Percentiles rank a stretch among this genome's conserved stretches.
These are phyloP conservation scores for Sanghuangporus weigelae DNA, from an alignment of 1,284 basidiomycete species.

Conservation along the genomic window DNA sequence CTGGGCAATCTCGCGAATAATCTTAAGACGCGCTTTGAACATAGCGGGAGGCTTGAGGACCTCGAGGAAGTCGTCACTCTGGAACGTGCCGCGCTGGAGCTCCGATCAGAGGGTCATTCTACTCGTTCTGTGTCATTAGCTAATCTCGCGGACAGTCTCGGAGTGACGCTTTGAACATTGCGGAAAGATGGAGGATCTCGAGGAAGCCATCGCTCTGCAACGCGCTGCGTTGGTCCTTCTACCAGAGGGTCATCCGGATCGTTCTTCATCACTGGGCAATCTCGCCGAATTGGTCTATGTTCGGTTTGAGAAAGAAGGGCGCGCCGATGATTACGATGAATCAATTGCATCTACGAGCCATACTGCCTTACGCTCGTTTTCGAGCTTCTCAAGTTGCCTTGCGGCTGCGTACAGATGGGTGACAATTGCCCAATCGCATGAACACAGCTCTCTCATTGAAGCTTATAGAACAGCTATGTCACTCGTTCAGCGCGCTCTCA, in stretches of 20 bases:
- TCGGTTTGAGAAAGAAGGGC: conserved; percentile 20
- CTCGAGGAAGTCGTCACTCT: not conserved
- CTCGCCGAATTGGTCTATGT: not conserved
- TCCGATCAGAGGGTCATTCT: not conserved
- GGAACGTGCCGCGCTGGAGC: not conserved
- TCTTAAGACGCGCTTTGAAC: not conserved
- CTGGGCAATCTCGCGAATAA: not conserved
- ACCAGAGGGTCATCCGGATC: not conserved
- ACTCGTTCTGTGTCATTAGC: not conserved
- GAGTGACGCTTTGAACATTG: too few species aligned
- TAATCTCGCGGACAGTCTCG: not conserved
- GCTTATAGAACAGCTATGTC: not conserved
- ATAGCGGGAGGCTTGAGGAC: not conserved
- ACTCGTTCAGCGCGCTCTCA: not conserved
- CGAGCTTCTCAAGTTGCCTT: not conserved
- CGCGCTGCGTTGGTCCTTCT: not conserved
- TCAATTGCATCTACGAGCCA: conserved; percentile 22
- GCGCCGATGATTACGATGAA: conserved; percentile 28
- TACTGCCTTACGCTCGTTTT: not conserved
- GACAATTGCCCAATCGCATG: not conserved
- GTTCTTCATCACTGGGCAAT: too few species aligned
- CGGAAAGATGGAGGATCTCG: too few species aligned
- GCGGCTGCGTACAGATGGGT: not conserved
- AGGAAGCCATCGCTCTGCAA: not conserved
- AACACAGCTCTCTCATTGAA: not conserved